Evolutionary conservation across 805 yeast species (phyloP), one percentile per base, ranked within the genome.

Genomic region (Jamesozyma rosinii): DNA sequence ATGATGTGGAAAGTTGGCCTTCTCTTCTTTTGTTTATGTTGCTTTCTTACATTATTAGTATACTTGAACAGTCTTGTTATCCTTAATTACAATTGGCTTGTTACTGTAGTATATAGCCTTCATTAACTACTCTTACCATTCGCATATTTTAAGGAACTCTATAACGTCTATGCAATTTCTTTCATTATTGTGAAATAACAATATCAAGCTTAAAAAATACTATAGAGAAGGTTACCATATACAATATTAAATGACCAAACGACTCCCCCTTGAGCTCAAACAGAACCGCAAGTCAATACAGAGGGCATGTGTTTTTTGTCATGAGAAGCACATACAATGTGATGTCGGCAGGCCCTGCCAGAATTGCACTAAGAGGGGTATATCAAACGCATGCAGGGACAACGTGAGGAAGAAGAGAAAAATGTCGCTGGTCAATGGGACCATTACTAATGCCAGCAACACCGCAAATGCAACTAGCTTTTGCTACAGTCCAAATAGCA

Each of bases 281-380:
- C 65, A 64, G 35, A 65, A 61, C 32, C 61, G 90, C 37, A 76
- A 70, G 49, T 86, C 88, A 4, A 77, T 82, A 1, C 64, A 75
- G 8, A 70, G 81, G 37, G 92, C 90, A 1, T 83, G 92, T 54
- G 70, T 70, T 17, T 80, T 81, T 55, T 83, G 90, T 58, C 87
- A 82, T 55, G 63, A 70, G 21, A 83, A 83, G 49, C 92, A 82
- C 53, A 67, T 83, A 13, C 89, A 82, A 51, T 83, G 90, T 58
- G 83, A 82, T 47, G 46, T 45, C 11, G 68, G 71, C 22, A 64
- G 92, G 44, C 90, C 92, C 0, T 83, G 90, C 53, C 71, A 71
- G 49, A 83, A 83, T 56, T 83, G 92, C 61, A 52, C 69, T 18
- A 82, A 81, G 55, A 61, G 89, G 44, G 75, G 76, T 19, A 57